Conservation (phyloP, 768 basidiomycete species). For the Pleurotus salmoneostramineus region DNA sequence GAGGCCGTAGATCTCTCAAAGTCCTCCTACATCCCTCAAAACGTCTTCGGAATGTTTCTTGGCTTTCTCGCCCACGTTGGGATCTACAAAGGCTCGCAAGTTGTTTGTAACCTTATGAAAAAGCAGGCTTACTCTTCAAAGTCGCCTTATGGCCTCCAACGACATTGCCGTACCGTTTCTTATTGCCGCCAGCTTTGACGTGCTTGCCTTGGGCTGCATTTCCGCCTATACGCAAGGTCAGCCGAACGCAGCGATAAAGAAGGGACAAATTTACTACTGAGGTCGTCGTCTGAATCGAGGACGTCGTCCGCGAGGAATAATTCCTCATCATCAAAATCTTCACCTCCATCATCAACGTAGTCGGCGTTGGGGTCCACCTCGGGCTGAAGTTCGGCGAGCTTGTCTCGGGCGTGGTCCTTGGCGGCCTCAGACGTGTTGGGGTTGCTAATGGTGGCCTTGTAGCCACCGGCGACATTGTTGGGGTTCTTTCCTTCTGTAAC, state of each 20-base stretch:
- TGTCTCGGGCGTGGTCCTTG: slow-evolving; percentile 41
- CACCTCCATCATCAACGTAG: slow-evolving; percentile 19
- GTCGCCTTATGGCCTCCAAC: background rate
- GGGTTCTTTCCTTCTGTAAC: background rate
- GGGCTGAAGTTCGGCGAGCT: slow-evolving; percentile 33
- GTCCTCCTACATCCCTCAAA: background rate
- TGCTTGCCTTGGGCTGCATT: background rate
- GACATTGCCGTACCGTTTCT: background rate
- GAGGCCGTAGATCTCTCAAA: background rate
- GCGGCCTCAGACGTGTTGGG: slow-evolving; percentile 55
- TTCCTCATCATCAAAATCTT: slow-evolving; percentile 30
- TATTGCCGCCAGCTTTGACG: background rate
- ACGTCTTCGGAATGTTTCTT: background rate
- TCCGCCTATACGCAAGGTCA: background rate
- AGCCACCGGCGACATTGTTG: slow-evolving; percentile 32
- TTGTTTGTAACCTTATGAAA: background rate
- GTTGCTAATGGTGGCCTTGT: slow-evolving; percentile 57
- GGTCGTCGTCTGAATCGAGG: background rate
- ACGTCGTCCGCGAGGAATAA: slow-evolving; percentile 12
- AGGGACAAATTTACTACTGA: background rate
- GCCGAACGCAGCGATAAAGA: background rate
- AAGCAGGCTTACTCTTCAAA: background rate
- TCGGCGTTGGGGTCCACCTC: slow-evolving; percentile 1
- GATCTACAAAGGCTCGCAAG: background rate
- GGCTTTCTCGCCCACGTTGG: background rate